Evolutionary conservation across 2,329 filamentous ascomycete genomes (phyloP), one percentile per base, ranked within the genome.

Genomic region (Ophiostoma australiae): DNA sequence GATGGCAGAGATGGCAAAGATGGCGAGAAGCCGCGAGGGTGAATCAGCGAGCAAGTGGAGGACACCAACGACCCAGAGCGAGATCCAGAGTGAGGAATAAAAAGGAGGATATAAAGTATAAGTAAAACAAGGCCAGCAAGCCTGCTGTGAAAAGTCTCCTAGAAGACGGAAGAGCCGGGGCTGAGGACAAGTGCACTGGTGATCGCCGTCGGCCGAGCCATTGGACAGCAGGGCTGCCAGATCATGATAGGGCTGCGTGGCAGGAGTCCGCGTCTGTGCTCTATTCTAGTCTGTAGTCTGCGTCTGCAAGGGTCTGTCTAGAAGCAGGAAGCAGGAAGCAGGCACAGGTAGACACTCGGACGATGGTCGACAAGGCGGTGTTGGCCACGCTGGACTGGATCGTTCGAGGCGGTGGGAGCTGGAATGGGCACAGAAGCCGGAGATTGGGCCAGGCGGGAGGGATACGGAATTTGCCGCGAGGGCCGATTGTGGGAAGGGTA

Each of bases 211-310:
- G 71, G 52, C 69, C 70, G 70, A 70, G 70, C 73, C 71, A 73
- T 73, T 31, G 68, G 65, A 35, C 69, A 41, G 66, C 52, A 31
- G 31, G 70, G 66, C 72, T 55, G 71, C 66, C 70, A 72, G 66
- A 66, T 73, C 72, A 73, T 74, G 71, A 71, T 72, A 72, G 69
- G 39, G 69, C 55, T 67, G 66, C 52, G 48, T 48, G 58, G 44
- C 44, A 48, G 44, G 17, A 39, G 44, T 48, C 17, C 7, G 44
- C 1, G 44, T 41, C 11, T 41, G 39, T 13, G 44, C 5, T 20
- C 44, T 39, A 11, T 39, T 31, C 27, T 31, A 31, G 27, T 31
- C 27, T 31, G 27, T 3, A 31, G 27, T 31, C 27, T 31, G 27
- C 1, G 27, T 3, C 27, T 31, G 27, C 27, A 31, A 61, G 23